phyloP scores from a whole-genome alignment of 2,329 filamentous ascomycete genomes.

The Tolypocladium album region DNA sequence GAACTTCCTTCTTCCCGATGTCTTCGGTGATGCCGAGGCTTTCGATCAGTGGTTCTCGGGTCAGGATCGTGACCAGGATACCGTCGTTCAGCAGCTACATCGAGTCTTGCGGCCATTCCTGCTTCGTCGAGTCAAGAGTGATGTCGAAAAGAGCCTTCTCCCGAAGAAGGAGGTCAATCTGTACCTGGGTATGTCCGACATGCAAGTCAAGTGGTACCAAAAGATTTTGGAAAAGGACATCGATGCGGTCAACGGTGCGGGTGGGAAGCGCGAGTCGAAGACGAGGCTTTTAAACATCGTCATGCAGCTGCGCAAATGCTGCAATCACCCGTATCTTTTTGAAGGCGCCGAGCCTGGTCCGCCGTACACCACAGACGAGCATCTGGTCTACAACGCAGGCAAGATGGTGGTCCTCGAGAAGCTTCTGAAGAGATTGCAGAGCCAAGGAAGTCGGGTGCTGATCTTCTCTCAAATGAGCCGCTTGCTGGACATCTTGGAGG shows the following conservation, averaged over 20 bases:
- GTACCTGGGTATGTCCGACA: conserved; percentile 97
- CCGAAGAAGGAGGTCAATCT: conserved; percentile 97
- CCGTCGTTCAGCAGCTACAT: conserved; percentile 91
- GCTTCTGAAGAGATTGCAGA: conserved; percentile 71
- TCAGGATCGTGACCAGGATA: conserved; percentile 84
- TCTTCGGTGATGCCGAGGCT: conserved; percentile 91
- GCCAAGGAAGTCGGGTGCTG: conserved; percentile 84
- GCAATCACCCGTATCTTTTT: conserved; percentile 96
- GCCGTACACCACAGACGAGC: conserved; percentile 96
- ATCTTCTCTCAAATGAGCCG: conserved; percentile 99
- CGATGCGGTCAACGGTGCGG: conserved; percentile 93
- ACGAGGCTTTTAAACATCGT: conserved; percentile 96
- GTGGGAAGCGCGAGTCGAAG: conserved; percentile 94
- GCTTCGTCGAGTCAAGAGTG: conserved; percentile 88
- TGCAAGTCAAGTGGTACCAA: conserved; percentile 99
- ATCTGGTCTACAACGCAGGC: conserved; percentile 83
- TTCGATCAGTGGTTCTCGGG: conserved; percentile 98
- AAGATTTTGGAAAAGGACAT: conserved; percentile 99
- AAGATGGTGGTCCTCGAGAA: conserved; percentile 98
- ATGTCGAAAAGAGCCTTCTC: conserved; percentile 94
- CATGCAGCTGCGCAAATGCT: conserved; percentile 98
- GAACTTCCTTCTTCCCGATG: conserved; percentile 95
- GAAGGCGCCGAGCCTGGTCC: conserved; percentile 95
- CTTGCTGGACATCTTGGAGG: conserved; percentile 90
- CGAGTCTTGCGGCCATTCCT: conserved; percentile 88